Evolutionary conservation across 495 filamentous ascomycete species (phyloP).

Genomic region (Podospora bellae-mahoneyi): DNA sequence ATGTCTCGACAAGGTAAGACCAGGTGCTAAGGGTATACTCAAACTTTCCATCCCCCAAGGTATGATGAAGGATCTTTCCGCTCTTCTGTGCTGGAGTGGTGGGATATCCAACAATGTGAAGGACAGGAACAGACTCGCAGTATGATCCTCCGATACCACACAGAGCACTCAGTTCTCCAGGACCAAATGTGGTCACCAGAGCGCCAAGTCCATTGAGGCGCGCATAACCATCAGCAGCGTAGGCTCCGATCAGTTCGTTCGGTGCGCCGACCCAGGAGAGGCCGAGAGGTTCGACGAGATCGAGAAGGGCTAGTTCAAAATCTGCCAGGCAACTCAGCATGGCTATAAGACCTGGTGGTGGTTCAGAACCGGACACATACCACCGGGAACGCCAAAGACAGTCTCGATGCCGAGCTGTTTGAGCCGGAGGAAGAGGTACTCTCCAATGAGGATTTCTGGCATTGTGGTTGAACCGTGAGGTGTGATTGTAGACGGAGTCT

Average conservation of each 20-base stretch:
- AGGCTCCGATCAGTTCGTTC: constrained; percentile 58
- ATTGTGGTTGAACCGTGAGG: constrained; percentile 8
- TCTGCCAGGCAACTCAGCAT: constrained; percentile 22
- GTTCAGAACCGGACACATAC: constrained; percentile 18
- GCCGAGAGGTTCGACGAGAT: constrained; percentile 57
- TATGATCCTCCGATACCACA: constrained; percentile 67
- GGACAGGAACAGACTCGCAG: constrained; percentile 58
- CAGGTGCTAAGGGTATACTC: constrained; percentile 2
- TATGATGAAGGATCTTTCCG: constrained; percentile 42
- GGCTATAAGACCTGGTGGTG: not conserved
- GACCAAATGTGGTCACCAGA: constrained; percentile 65
- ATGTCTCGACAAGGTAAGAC: not conserved
- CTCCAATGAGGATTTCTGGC: constrained; percentile 35
- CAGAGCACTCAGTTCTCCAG: constrained; percentile 65
- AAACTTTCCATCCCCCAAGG: constrained; percentile 26
- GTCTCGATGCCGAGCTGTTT: constrained; percentile 58
- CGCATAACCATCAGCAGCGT: constrained; percentile 71
- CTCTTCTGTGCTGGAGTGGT: constrained; percentile 48
- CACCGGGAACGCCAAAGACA: constrained; percentile 64
- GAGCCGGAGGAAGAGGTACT: constrained; percentile 64
- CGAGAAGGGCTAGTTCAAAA: constrained; percentile 55
- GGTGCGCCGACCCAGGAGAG: constrained; percentile 66
- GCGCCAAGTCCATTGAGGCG: constrained; percentile 64
- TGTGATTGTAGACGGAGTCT: not conserved
- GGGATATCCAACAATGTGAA: constrained; percentile 65